Evolutionary conservation across 2,329 filamentous ascomycete genomes (phyloP).

Genomic region (Aureobasidium sp.): DNA sequence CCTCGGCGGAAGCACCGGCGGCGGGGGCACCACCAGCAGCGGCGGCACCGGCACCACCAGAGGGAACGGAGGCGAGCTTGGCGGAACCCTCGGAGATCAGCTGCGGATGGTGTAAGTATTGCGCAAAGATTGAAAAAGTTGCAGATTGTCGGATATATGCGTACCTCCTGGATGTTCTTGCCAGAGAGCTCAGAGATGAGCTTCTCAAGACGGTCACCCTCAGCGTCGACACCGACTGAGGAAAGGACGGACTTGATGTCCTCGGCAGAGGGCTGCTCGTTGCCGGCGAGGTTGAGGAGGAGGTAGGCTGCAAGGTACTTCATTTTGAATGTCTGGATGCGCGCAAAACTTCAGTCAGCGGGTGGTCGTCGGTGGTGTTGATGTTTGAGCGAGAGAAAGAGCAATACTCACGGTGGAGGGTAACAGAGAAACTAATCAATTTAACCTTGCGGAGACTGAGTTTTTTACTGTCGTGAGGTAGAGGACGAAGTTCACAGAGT

Average conservation of each 20-base stretch:
- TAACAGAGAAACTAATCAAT: slow-evolving; percentile 88
- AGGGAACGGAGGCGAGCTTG: slow-evolving; percentile 98
- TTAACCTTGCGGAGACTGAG: slow-evolving; percentile 99
- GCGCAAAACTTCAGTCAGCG: neutral
- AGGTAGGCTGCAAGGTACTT: slow-evolving; percentile 99
- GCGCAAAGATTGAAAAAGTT: neutral
- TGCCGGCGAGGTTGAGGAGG: slow-evolving; percentile 89
- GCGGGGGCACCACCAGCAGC: slow-evolving; percentile 54
- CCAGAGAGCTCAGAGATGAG: slow-evolving; percentile 85
- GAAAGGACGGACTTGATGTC: slow-evolving; percentile 86
- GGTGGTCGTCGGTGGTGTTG: neutral
- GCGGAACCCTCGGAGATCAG: slow-evolving; percentile 79
- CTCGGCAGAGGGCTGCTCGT: slow-evolving; percentile 72
- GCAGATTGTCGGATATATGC: slow-evolving; percentile 33
- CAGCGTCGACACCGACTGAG: slow-evolving; percentile 91
- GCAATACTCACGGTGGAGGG: slow-evolving; percentile 17
- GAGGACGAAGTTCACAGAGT: too few relatives aligned
- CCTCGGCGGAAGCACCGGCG: slow-evolving; percentile 58
- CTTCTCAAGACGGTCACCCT: slow-evolving; percentile 74
- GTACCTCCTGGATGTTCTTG: slow-evolving; percentile 88
- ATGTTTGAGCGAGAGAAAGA: neutral
- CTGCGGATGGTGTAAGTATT: slow-evolving; percentile 41
- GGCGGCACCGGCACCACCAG: slow-evolving; percentile 66
- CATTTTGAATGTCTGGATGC: slow-evolving; percentile 59
- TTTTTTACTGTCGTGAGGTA: slow-evolving; percentile 53